A percentile compares a stretch with the other conserved stretches of the same genome.
Evolutionary conservation across 257 asterid genomes (phyloP).

Genomic region (Lycium ferocissimum): DNA sequence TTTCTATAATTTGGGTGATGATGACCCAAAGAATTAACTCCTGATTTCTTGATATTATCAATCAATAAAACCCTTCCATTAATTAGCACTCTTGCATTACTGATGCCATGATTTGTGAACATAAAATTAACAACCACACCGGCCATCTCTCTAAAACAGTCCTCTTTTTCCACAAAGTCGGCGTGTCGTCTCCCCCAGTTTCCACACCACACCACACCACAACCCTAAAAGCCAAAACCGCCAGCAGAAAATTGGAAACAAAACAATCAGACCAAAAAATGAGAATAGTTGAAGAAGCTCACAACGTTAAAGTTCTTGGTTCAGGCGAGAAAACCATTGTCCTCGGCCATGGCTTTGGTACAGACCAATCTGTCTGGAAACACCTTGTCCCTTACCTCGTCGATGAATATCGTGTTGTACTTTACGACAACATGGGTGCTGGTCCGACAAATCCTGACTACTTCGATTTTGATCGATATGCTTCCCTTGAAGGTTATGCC

Average conservation of each 20-base stretch:
- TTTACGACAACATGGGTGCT: slow-evolving; percentile 60
- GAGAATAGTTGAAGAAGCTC: slow-evolving; percentile 52
- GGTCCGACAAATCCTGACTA: slow-evolving; percentile 62
- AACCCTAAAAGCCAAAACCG: not conserved
- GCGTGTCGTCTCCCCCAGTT: not conserved
- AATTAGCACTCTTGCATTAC: not conserved
- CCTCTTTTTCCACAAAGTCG: not conserved
- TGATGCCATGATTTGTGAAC: not conserved
- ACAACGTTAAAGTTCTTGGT: slow-evolving; percentile 48
- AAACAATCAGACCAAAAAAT: slow-evolving; percentile 17
- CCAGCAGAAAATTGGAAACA: not conserved
- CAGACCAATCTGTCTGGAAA: slow-evolving; percentile 59
- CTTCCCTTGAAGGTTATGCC: slow-evolving; percentile 54
- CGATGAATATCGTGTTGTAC: slow-evolving; percentile 42
- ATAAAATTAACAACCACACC: not conserved
- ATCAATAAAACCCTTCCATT: no score
- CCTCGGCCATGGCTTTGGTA: slow-evolving; percentile 62
- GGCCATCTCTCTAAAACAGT: not conserved
- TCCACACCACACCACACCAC: slow-evolving; percentile 9
- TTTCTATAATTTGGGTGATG: no score
- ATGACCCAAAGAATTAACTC: no score
- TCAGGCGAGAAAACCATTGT: slow-evolving; percentile 44
- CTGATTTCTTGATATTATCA: no score
- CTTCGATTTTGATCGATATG: slow-evolving; percentile 54
- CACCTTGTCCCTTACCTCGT: slow-evolving; percentile 55